phyloP scores from a whole-genome alignment of 192 early-diverging fungal species.

The Neocallimastix lanati region DNA sequence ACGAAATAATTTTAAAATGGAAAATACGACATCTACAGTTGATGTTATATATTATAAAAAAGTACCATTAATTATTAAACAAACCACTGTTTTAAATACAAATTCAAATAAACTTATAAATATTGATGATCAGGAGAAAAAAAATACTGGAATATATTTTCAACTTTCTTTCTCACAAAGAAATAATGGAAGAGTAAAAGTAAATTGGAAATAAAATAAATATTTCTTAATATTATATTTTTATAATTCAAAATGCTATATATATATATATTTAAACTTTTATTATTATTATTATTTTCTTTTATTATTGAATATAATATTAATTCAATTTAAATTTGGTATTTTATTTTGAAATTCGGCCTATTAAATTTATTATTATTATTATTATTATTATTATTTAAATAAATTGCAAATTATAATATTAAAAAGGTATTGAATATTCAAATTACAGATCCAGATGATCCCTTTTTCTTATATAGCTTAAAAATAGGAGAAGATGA shows the following conservation, averaged over 20 bases:
- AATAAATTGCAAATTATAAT: too few relatives aligned
- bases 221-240: too few relatives aligned
- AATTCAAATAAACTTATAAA: neutral
- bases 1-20: neutral
- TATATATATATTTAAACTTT: too few relatives aligned
- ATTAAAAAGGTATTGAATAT: slow-evolving; percentile 14
- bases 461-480: slow-evolving; percentile 28
- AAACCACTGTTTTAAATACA: neutral
- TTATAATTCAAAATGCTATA: too few relatives aligned
- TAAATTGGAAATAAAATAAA: neutral
- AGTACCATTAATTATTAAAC: neutral
- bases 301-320: too few relatives aligned
- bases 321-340: too few relatives aligned
- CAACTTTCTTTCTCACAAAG: neutral
- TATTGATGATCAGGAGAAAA: neutral
- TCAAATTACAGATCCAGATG: slow-evolving; percentile 19
- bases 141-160: neutral
- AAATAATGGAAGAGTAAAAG: neutral
- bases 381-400: too few relatives aligned
- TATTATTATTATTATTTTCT: too few relatives aligned
- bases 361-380: too few relatives aligned
- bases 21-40: neutral
- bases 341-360: too few relatives aligned
- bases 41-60: neutral
- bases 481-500: slow-evolving; percentile 24